Percentiles rank a stretch among this genome's conserved stretches.
Evolutionary conservation across 169 alveolate species (phyloP).

Genomic region (Plasmodium inui): DNA sequence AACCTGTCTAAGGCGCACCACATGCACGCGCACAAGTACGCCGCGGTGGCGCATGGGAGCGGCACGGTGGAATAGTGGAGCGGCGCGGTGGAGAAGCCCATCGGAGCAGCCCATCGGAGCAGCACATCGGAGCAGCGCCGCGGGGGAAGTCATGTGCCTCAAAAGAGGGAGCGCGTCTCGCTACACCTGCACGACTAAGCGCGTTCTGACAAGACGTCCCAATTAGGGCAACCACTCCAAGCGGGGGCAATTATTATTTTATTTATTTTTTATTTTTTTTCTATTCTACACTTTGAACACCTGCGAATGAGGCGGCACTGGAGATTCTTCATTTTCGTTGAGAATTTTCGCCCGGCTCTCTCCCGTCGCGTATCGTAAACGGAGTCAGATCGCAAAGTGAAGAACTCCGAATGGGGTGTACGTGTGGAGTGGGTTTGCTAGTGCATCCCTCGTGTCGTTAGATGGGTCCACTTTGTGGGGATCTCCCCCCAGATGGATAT

Average conservation of each 20-base stretch:
- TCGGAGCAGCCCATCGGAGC: background rate
- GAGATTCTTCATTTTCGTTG: background rate
- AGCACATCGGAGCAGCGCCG: background rate
- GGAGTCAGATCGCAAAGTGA: background rate
- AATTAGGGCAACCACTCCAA: background rate
- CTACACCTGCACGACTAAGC: background rate
- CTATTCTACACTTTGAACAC: background rate
- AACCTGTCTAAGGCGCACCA: constrained; percentile 65
- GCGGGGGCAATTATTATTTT: background rate
- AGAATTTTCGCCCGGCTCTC: background rate
- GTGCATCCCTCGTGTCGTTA: background rate
- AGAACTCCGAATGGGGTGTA: background rate
- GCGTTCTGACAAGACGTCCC: too few species aligned
- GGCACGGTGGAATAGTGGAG: background rate
- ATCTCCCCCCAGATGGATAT: background rate
- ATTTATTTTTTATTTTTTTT: too few species aligned
- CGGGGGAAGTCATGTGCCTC: background rate
- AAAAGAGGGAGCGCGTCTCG: background rate
- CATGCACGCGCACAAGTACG: constrained; percentile 77
- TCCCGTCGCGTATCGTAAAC: background rate
- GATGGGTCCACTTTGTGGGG: background rate
- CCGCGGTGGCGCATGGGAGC: background rate
- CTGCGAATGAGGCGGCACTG: background rate
- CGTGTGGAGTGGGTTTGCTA: background rate
- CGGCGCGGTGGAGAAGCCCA: background rate